A percentile compares a stretch with the other conserved stretches of the same genome.
Conservation (phyloP, 106 monocot species). For the Allium sativum region DNA sequence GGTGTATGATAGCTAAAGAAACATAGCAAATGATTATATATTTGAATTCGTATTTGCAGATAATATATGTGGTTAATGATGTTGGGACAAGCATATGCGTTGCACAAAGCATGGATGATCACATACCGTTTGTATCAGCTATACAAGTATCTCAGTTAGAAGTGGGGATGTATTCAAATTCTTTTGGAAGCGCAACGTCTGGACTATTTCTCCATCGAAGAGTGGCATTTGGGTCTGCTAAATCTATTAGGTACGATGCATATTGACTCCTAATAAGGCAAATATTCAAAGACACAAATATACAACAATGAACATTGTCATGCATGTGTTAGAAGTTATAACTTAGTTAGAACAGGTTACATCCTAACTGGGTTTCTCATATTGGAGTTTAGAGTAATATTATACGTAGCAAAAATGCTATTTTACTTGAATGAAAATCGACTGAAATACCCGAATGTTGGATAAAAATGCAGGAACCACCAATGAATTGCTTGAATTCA, state of each 20-base stretch:
- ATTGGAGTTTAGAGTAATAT: too few relatives aligned
- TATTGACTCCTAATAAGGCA: neutral
- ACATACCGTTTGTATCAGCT: slow-evolving; percentile 22
- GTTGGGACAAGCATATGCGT: slow-evolving; percentile 16
- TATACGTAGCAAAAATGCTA: too few relatives aligned
- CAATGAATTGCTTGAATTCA: too few relatives aligned
- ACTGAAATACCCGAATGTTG: too few relatives aligned
- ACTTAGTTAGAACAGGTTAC: neutral
- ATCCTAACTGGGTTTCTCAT: neutral
- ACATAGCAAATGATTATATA: too few relatives aligned
- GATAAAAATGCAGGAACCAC: too few relatives aligned
- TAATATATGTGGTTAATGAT: slow-evolving; percentile 3
- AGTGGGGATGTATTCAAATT: slow-evolving; percentile 4
- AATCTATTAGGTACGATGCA: slow-evolving; percentile 8
- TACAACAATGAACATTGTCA: neutral
- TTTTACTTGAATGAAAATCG: too few relatives aligned
- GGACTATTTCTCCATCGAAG: slow-evolving; percentile 1
- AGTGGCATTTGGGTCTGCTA: slow-evolving; percentile 11
- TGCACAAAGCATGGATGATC: slow-evolving; percentile 1
- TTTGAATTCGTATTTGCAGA: too few relatives aligned
- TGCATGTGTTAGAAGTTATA: neutral
- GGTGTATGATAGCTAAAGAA: too few relatives aligned
- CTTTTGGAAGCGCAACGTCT: neutral
- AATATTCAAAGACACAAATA: neutral
- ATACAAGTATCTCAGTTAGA: slow-evolving; percentile 20